Evolutionary conservation across 352 stramenopile genomes (phyloP).

Genomic region (Aphanomyces astaci): DNA sequence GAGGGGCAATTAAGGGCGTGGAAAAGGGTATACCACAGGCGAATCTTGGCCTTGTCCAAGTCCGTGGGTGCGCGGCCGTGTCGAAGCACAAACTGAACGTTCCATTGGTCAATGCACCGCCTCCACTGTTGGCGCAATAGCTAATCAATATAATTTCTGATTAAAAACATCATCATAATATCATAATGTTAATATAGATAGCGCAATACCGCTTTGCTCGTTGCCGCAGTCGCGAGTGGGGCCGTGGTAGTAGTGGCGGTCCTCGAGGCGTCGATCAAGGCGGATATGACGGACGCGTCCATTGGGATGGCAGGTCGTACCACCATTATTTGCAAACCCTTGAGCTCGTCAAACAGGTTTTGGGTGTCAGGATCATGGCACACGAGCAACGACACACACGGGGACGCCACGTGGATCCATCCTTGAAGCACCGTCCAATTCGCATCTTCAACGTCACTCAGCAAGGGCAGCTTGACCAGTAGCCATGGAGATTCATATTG

Average conservation of each 20-base stretch:
- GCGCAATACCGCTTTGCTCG: too few relatives aligned
- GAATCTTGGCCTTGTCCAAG: conserved; percentile 9
- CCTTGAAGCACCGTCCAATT: neutral
- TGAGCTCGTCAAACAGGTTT: neutral
- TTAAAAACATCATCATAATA: too few relatives aligned
- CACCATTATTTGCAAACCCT: neutral
- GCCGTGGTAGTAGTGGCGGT: neutral
- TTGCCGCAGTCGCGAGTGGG: too few relatives aligned
- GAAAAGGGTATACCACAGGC: neutral
- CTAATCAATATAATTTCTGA: too few relatives aligned
- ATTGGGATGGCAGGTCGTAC: neutral
- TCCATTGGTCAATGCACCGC: neutral
- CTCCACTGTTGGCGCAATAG: neutral
- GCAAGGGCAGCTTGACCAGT: neutral
- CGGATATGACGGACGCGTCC: neutral
- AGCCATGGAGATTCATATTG: neutral
- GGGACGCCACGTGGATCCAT: neutral
- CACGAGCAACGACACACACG: neutral
- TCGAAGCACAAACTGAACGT: neutral
- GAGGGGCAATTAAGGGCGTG: too few relatives aligned
- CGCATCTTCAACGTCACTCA: too few relatives aligned
- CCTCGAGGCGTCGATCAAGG: neutral
- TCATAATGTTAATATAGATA: too few relatives aligned
- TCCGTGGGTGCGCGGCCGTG: neutral
- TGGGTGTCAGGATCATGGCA: neutral